Evolutionary conservation across 164 flowering plant genomes (phyloP), one percentile per base, ranked within the genome.

Genomic region (Sedum album): DNA sequence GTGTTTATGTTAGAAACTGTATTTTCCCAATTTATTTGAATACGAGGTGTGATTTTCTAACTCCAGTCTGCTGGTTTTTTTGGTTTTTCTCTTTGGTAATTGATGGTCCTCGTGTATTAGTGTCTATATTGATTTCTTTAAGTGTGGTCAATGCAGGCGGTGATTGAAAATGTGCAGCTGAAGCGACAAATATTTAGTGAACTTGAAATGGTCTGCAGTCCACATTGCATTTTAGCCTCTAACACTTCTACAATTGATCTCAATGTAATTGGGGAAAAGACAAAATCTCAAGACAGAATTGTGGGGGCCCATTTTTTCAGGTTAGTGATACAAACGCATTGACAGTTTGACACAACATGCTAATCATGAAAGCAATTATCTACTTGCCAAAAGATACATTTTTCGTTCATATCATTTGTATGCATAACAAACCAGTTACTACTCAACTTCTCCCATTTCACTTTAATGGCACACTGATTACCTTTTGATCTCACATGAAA

Each of bases 281-380:
- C 87, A 68, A 71, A 69, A 63, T 85, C 96, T 66, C 84, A 85
- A 70, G 86, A 88, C 74, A 93, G 96, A 41, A 86, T 92, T 66
- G 55, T 94, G n/a, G 99, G 99, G 64, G 97, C 99, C 66, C 97
- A 94, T 71, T 94, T 94, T 79, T 94, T 91, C 90, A 91, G 99
- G 99, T 94, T 23, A 64, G 65, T 30, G 25, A 38, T 31, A 51
- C 65, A 31, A n/a, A 55, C 31, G 51, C 38, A n/a, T 31, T 60
- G 17, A 20, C 53, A 11, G 31, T 14, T 31, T 60, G 17, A 20
- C 53, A 11, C 18, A 1, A n/a, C 4, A 48, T 48, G 53, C 53
- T 48, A 18, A 18, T 21, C 57, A 46, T 2, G 51, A 46, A 17
- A 17, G 17, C n/a, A 46, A 15, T 5, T 46, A 17, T 17, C 21